Evolutionary conservation across 2,329 filamentous ascomycete genomes (phyloP).

Genomic region (Reticulascus tulasneorum): DNA sequence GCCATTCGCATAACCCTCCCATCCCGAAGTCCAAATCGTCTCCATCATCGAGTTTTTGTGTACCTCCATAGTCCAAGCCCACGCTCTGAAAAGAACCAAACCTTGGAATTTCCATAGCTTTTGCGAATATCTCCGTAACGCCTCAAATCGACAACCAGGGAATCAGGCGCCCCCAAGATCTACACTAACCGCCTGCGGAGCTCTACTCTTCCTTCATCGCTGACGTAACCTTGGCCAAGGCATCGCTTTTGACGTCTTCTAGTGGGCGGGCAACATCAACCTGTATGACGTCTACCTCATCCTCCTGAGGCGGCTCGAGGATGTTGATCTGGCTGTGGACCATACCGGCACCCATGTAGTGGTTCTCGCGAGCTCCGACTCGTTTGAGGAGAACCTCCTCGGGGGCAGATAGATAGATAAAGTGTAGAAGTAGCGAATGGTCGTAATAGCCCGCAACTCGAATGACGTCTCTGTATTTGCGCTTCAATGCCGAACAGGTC

Average conservation of each 20-base stretch:
- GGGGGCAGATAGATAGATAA: constrained; percentile 81
- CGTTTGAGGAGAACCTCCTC: constrained; percentile 73
- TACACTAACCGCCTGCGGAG: too few species aligned
- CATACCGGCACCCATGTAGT: constrained; percentile 97
- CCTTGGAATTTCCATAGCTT: too few species aligned
- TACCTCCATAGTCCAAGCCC: too few species aligned
- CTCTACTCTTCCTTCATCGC: constrained; percentile 37
- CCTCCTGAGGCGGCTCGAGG: constrained; percentile 73
- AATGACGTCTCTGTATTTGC: constrained; percentile 93
- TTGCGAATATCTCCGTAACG: too few species aligned
- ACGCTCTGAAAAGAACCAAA: too few species aligned
- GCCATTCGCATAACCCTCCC: too few species aligned
- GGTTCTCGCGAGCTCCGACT: constrained; percentile 69
- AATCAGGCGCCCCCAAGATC: too few species aligned
- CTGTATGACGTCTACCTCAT: constrained; percentile 68
- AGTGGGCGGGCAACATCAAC: constrained; percentile 62
- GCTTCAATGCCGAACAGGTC: constrained; percentile 93
- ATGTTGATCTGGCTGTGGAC: constrained; percentile 86
- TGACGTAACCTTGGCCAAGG: constrained; percentile 53
- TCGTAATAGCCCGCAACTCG: constrained; percentile 74
- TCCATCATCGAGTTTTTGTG: too few species aligned
- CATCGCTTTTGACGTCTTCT: constrained; percentile 57
- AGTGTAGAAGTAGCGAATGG: constrained; percentile 74
- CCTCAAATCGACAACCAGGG: too few species aligned
- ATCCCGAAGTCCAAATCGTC: too few species aligned